Base-by-base conservation (phyloP, 169 alveolate genomes). In the Cryptosporidium ubiquitum region DNA sequence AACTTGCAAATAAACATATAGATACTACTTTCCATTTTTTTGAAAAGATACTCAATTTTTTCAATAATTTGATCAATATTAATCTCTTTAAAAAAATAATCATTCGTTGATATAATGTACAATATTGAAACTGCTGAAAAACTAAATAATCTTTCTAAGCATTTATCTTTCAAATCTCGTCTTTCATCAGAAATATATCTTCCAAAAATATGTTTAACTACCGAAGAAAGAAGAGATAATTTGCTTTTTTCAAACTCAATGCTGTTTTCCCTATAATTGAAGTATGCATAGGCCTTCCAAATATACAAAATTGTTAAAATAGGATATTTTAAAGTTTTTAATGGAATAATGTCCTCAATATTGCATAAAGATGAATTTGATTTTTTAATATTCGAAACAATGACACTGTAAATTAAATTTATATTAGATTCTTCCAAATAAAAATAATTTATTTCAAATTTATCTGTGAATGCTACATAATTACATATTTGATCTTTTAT, bases 121-220 rank as follows among this genome's bases (percentile, higher is more conserved):
- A 40, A 73, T 29, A 73, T 33, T 37, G 85, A 73, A 37, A 58
- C 23, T 4, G 55, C 7, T 14, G 55, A 26, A 51, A 73, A 73
- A 29, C 5, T 73, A 18, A 39, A 57, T 29, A 73, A 33, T 29
- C 51, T 73, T 23, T 52, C 37, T 35, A 52, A 73, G 31, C 55
- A 29, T 3, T 31, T 2, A 29, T 73, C 55, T 23, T 52, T 39
- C 39, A 52, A 16, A 33, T 33, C 1, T 31, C 47, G 55, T 18
- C 3, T 20, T 6, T 52, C 55, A 33, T 33, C 39, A 23, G 33
- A n/a, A 55, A 64, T 37, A 14, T 33, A 51, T 55, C 3, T 39
- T 51, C 55, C 70, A 31, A 33, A 51, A 52, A 57, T 51, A 55
- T 73, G 35, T 18, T n/a, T 7, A 12, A 73, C 20, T 55, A 39